Base-by-base conservation (phyloP, 2,329 filamentous ascomycete species). In the Penicillium crustosum region DNA sequence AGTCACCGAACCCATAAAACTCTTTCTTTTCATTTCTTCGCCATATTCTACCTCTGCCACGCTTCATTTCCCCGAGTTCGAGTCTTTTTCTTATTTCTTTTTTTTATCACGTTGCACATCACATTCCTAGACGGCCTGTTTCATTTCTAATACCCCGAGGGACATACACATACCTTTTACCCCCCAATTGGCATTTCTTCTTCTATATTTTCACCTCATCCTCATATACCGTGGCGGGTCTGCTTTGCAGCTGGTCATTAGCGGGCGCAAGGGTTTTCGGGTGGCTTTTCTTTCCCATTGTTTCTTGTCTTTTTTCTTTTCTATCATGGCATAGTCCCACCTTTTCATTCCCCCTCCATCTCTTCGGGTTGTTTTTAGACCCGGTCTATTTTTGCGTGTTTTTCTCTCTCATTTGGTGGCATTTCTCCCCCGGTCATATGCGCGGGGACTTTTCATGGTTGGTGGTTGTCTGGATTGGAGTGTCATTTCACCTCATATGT, bases 231-330 rank as follows among this genome's bases (percentile, higher is more conserved):
- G 59, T 65, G 52, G 60, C 62, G 59, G 62, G 61, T 69, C 61
- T 62, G 58, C 66, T 67, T 67, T 61, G 67, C 64, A 69, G 69
- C 67, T 71, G 63, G 64, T 71, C 69, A 73, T 73, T 70, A 74
- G 71, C 70, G 70, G 72, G 72, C 71, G 71, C 70, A 71, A 68
- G 67, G 68, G 61, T 59, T 68, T 63, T 67, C 63, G 68, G 70
- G 70, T 66, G 71, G 71, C 68, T 70, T 70, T 67, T 58, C 69
- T 70, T 66, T 56, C 58, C 42, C 53, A 48, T 53, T 27, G 15
- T 47, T 57, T 35, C 17, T 53, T 33, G 42, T 41, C 27, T 35
- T 41, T 41, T 41, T 53, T 56, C 62, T 54, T 57, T 64, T 57
- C 35, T 61, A 47, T 61, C 58, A 61, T 65, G 59, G 60, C 59